Conservation (phyloP, 1,284 basidiomycete species). For the Cystobasidium pallidum region DNA sequence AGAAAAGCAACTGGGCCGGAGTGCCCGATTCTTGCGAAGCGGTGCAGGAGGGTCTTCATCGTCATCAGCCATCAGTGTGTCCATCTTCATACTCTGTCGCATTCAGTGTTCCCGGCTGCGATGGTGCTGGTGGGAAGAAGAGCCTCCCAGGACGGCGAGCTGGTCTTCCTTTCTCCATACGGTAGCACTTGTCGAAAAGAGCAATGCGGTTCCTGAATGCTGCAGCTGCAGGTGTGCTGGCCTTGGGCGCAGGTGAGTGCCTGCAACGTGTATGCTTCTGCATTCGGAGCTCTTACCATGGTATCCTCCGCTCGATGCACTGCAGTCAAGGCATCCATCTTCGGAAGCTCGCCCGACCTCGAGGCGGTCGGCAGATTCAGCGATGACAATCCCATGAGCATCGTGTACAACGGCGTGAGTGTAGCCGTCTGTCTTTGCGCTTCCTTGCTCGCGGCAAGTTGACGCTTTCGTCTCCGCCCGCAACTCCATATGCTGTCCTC, state of each 20-base stretch:
- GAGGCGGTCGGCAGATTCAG: constrained; percentile 28
- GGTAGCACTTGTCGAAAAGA: neutral
- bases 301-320: neutral
- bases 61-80: neutral
- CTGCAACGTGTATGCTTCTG: neutral
- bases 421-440: neutral
- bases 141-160: constrained; percentile 15
- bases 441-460: neutral
- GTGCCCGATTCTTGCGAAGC: neutral
- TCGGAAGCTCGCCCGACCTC: constrained; percentile 31
- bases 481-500: neutral
- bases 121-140: neutral
- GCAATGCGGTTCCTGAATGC: constrained; percentile 22
- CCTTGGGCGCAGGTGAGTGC: constrained; percentile 10
- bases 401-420: constrained; percentile 43
- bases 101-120: neutral
- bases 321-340: constrained; percentile 40
- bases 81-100: neutral
- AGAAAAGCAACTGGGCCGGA: constrained; percentile 2
- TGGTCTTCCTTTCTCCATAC: neutral
- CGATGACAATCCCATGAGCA: constrained; percentile 40
- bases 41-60: neutral
- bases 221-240: constrained; percentile 13
- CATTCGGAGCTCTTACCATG: too few species aligned
- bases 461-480: neutral